These are phyloP conservation scores for Hypocreales sp. DNA, from an alignment of 2,329 filamentous ascomycete genomes.

Conservation along the genomic window DNA sequence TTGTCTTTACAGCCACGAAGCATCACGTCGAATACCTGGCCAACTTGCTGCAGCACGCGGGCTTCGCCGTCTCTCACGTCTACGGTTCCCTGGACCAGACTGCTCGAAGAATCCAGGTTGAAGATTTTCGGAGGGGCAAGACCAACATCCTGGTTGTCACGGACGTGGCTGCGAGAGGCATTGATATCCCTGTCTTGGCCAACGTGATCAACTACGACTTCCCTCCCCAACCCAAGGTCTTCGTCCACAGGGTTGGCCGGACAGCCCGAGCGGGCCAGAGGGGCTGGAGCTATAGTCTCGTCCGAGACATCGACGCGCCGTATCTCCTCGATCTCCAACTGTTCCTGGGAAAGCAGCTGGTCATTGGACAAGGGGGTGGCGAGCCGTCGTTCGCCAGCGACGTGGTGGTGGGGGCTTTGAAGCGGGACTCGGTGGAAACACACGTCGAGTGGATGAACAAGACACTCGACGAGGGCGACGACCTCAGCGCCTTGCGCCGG, in stretches of 20 bases:
- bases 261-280: slow-evolving; percentile 86
- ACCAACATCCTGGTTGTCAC: slow-evolving; percentile 91
- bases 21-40: slow-evolving; percentile 94
- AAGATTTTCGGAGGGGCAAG: slow-evolving; percentile 71
- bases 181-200: slow-evolving; percentile 88
- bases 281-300: slow-evolving; percentile 90
- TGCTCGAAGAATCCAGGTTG: slow-evolving; percentile 80
- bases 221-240: slow-evolving; percentile 89
- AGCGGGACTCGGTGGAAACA: slow-evolving; percentile 56
- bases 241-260: slow-evolving; percentile 88
- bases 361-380: slow-evolving; percentile 53
- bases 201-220: slow-evolving; percentile 99
- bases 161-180: slow-evolving; percentile 90
- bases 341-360: slow-evolving; percentile 73
- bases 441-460: slow-evolving; percentile 76
- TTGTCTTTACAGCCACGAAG: slow-evolving; percentile 88
- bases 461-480: slow-evolving; percentile 56
- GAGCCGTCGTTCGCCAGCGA: slow-evolving; percentile 63
- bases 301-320: slow-evolving; percentile 74
- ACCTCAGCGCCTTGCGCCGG: slow-evolving; percentile 52
- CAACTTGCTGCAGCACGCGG: slow-evolving; percentile 60
- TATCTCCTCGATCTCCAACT: slow-evolving; percentile 90
- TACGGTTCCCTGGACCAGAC: slow-evolving; percentile 93
- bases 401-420: slow-evolving; percentile 64
- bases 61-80: slow-evolving; percentile 83